Conservation (phyloP, 768 basidiomycete genomes). For the Clathrus columnatus region DNA sequence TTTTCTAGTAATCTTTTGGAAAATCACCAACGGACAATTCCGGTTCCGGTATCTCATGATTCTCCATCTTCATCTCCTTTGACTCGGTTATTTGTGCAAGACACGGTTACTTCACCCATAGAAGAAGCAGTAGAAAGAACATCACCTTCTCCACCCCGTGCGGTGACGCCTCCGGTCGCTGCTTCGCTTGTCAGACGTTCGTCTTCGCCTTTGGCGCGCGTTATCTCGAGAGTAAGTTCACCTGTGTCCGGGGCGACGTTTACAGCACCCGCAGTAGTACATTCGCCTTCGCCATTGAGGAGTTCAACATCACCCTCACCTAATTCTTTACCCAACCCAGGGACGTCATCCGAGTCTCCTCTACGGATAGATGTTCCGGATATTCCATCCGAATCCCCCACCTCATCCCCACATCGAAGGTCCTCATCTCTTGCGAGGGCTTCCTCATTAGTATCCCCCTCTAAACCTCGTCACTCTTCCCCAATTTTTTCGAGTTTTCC, state of each 20-base stretch:
- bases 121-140: neutral
- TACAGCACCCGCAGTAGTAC: neutral
- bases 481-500: constrained; percentile 2
- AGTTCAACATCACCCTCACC: neutral
- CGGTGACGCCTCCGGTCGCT: constrained; percentile 22
- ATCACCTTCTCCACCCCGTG: neutral
- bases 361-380: neutral
- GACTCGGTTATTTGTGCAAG: constrained; percentile 72
- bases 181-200: neutral
- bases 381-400: neutral
- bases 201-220: constrained; percentile 1
- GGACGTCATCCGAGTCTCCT: neutral
- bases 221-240: neutral
- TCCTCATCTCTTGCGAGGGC: neutral
- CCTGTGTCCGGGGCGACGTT: neutral
- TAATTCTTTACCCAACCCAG: neutral
- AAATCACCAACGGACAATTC: constrained; percentile 51
- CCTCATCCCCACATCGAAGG: neutral
- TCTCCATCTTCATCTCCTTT: constrained; percentile 51
- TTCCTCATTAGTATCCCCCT: neutral
- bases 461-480: neutral
- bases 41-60: constrained; percentile 54
- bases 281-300: neutral
- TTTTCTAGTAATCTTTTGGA: constrained; percentile 63
- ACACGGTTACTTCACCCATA: neutral